Evolutionary conservation across 208 protist genomes (phyloP).

Genomic region (Wallacemonas sp.): DNA sequence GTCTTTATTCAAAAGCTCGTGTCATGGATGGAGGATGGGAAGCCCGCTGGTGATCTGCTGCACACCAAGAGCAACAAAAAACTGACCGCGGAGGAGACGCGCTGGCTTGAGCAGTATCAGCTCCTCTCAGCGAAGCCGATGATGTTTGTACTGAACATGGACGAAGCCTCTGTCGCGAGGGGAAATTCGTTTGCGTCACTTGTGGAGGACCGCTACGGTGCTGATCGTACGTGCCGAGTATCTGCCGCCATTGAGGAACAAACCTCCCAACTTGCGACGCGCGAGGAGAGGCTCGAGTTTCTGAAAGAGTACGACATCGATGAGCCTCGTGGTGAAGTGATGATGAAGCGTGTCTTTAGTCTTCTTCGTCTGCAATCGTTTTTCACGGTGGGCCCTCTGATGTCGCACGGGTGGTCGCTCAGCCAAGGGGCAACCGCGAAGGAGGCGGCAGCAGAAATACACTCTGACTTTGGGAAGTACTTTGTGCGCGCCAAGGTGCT

Average conservation of each 20-base stretch:
- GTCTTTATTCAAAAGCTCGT: constrained; percentile 42
- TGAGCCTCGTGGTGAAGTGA: constrained; percentile 56
- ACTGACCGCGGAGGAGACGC: constrained; percentile 28
- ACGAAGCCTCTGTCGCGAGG: constrained; percentile 49
- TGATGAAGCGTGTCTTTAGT: constrained; percentile 60
- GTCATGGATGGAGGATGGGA: constrained; percentile 62
- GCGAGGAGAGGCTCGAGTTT: constrained; percentile 76
- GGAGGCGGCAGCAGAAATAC: constrained; percentile 80
- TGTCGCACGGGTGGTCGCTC: constrained; percentile 78
- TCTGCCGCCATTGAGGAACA: constrained; percentile 83
- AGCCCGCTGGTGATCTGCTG: constrained; percentile 37
- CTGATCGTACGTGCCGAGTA: constrained; percentile 58
- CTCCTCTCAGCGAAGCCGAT: constrained; percentile 82
- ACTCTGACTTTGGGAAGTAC: constrained; percentile 82
- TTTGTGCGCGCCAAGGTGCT: constrained; percentile 76
- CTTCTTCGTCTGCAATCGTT: constrained; percentile 78
- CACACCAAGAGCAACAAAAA: constrained; percentile 8
- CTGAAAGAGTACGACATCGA: constrained; percentile 79
- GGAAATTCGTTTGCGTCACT: constrained; percentile 55
- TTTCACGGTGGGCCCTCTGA: constrained; percentile 87
- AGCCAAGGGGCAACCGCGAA: constrained; percentile 44
- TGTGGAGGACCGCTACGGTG: constrained; percentile 66
- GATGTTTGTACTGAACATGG: constrained; percentile 87
- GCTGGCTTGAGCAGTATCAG: constrained; percentile 51
- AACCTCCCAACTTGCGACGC: constrained; percentile 56